Evolutionary conservation across 352 stramenopile genomes (phyloP).

Genomic region (Globisporangium paroecandrum): DNA sequence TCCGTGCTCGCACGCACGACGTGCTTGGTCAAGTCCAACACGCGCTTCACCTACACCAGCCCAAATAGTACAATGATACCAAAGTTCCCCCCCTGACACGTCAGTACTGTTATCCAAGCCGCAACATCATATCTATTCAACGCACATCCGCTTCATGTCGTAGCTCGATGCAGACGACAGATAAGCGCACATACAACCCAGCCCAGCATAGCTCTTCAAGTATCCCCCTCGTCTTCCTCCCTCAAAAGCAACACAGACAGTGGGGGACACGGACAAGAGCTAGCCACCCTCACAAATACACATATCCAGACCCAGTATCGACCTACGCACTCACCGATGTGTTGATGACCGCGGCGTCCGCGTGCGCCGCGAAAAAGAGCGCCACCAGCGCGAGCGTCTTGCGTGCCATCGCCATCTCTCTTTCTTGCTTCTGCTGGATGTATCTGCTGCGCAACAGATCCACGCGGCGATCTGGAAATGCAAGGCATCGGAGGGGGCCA

Average conservation of each 20-base stretch:
- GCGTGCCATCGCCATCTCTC: conserved; percentile 22
- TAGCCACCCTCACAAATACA: neutral
- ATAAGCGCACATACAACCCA: neutral
- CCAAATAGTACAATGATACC: neutral
- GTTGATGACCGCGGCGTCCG: conserved; percentile 62
- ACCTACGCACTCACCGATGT: conserved; percentile 39
- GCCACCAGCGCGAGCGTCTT: conserved; percentile 28
- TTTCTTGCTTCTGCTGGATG: conserved; percentile 4
- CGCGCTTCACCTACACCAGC: conserved; percentile 57
- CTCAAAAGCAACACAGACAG: neutral
- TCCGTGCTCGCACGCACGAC: conserved; percentile 75
- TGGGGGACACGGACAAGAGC: conserved; percentile 2
- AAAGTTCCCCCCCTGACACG: neutral
- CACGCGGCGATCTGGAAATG: conserved; percentile 17
- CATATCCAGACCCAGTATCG: neutral
- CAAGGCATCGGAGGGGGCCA: neutral
- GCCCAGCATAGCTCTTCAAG: neutral
- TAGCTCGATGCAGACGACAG: neutral
- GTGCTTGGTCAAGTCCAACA: conserved; percentile 77
- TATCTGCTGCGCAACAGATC: conserved; percentile 15
- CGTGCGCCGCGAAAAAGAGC: conserved; percentile 23
- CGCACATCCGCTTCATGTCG: neutral
- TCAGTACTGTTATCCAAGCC: neutral
- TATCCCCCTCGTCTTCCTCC: neutral
- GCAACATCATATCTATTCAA: neutral